A percentile compares a stretch with the other conserved stretches of the same genome.
Conservation (phyloP, 495 filamentous ascomycete genomes). For the Penicillium atrosanguineum region DNA sequence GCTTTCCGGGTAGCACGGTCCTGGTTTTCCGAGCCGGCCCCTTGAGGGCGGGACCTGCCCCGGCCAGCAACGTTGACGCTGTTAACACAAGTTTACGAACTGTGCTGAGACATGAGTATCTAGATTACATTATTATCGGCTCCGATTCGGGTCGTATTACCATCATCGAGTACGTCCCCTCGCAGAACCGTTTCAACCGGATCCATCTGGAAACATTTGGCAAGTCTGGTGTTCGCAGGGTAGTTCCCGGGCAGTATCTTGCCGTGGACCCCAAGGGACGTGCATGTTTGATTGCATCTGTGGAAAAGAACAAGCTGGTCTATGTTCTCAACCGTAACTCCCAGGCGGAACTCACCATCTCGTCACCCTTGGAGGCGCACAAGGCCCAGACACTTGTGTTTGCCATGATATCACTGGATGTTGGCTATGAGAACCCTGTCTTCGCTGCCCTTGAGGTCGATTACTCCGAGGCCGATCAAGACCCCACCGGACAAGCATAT, state of each 20-base stretch:
- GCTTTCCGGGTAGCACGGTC: conserved; percentile 56
- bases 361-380: conserved; percentile 95
- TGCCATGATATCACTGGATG: conserved; percentile 80
- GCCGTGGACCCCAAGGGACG: conserved; percentile 93
- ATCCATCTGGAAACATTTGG: conserved; percentile 97
- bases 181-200: conserved; percentile 82
- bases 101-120: conserved; percentile 56
- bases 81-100: conserved; percentile 30
- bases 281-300: conserved; percentile 87
- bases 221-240: conserved; percentile 91
- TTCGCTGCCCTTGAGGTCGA: conserved; percentile 95
- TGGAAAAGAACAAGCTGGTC: conserved; percentile 99
- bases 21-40: conserved; percentile 33
- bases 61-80: conserved; percentile 41
- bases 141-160: conserved; percentile 94
- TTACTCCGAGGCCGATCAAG: conserved; percentile 87
- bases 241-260: conserved; percentile 92
- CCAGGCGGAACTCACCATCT: conserved; percentile 92
- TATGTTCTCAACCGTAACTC: conserved; percentile 96
- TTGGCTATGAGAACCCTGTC: conserved; percentile 94
- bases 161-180: conserved; percentile 86
- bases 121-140: conserved; percentile 94
- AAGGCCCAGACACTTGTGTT: conserved; percentile 92
- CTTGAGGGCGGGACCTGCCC: conserved; percentile 39
- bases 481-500: conserved; percentile 80